Evolutionary conservation across 2,329 filamentous ascomycete species (phyloP).

Genomic region (Arachnomyces sp.): DNA sequence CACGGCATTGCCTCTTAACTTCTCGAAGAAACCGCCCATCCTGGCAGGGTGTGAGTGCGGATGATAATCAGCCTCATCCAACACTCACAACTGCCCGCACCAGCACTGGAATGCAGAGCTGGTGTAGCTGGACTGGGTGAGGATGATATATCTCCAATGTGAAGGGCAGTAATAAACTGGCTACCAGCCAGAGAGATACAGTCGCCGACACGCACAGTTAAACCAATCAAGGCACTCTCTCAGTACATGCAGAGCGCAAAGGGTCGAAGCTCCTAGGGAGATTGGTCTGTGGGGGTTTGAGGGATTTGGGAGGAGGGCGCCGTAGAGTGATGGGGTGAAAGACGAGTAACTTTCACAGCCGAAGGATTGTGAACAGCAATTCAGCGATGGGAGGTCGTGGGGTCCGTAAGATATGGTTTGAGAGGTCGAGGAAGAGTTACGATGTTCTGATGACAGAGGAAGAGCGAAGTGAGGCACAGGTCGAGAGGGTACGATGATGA

Average conservation of each 20-base stretch:
- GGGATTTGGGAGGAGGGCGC: too few species aligned
- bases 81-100: slow-evolving; percentile 7
- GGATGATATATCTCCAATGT: slow-evolving; percentile 14
- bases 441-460: too few species aligned
- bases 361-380: too few species aligned
- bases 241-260: background rate
- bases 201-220: background rate
- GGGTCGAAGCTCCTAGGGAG: too few species aligned
- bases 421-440: too few species aligned
- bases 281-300: too few species aligned
- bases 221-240: background rate
- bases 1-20: slow-evolving; percentile 33
- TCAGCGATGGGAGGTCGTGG: too few species aligned
- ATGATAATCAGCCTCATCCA: slow-evolving; percentile 22
- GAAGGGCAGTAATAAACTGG: slow-evolving; percentile 5
- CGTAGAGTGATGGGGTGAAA: too few species aligned
- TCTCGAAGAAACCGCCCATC: slow-evolving; percentile 35
- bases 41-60: slow-evolving; percentile 17
- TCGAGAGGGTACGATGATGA: too few species aligned
- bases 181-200: background rate
- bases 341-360: too few species aligned
- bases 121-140: slow-evolving; percentile 2
- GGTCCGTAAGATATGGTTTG: too few species aligned
- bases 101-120: background rate
- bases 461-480: too few species aligned